A percentile compares a stretch with the other conserved stretches of the same genome.
Evolutionary conservation across 208 protist species (phyloP).

Genomic region (Crithidia expoeki): DNA sequence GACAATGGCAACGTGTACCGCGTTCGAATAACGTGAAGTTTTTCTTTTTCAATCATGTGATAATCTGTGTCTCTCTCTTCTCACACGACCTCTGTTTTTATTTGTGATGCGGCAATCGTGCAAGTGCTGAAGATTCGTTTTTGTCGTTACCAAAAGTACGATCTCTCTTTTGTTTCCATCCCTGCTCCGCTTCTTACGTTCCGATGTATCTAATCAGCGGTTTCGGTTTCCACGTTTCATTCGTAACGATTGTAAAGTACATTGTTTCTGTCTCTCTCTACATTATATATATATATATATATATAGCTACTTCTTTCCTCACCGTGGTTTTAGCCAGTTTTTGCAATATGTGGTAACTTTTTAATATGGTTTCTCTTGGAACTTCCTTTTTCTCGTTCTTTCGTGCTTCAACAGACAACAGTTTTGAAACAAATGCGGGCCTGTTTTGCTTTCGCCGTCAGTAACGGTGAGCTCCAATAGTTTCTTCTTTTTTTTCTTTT

Average conservation of each 20-base stretch:
- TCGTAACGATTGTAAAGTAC: conserved; percentile 3
- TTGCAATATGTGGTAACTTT: background rate
- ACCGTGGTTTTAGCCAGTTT: background rate
- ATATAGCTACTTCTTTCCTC: no score
- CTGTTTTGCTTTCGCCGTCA: background rate
- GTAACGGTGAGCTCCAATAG: background rate
- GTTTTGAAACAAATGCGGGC: background rate
- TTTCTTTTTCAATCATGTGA: conserved; percentile 3
- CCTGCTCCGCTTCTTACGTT: no score
- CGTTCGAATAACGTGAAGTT: conserved; percentile 35
- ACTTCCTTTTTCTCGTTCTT: background rate
- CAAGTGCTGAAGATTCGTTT: no score
- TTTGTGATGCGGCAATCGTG: no score
- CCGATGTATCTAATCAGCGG: no score
- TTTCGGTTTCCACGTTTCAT: no score
- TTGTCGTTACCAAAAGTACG: no score
- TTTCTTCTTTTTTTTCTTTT: background rate
- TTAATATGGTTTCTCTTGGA: background rate
- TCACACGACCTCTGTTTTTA: no score
- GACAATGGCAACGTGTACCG: conserved; percentile 67
- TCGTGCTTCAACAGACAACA: no score
- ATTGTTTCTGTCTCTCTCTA: conserved; percentile 2
- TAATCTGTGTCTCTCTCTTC: background rate
- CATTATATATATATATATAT: no score
- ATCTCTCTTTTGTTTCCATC: no score